These are phyloP conservation scores for Fusarium tricinctum DNA, from an alignment of 2,329 filamentous ascomycete species.

Conservation along the genomic window DNA sequence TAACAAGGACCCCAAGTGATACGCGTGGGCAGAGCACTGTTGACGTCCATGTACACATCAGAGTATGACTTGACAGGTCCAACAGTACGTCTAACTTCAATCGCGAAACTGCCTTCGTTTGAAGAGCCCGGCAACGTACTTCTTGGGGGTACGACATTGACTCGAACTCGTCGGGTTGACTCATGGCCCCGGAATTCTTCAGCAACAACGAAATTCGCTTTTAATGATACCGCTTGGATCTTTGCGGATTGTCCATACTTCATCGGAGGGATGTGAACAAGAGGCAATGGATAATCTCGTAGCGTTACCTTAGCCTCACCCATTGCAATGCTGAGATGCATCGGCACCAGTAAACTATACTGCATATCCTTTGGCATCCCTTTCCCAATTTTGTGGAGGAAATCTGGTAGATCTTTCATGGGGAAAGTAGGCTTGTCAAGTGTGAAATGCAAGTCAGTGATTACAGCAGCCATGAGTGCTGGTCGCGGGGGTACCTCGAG, in stretches of 20 bases:
- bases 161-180: constrained; percentile 82
- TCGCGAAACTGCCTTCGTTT: constrained; percentile 77
- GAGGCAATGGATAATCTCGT: constrained; percentile 92
- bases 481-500: constrained; percentile 88
- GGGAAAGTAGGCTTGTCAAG: constrained; percentile 96
- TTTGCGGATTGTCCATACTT: constrained; percentile 83
- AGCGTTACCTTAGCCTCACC: constrained; percentile 89
- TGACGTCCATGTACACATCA: constrained; percentile 91
- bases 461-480: constrained; percentile 81
- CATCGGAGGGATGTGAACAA: constrained; percentile 89
- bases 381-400: constrained; percentile 92
- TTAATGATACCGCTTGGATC: constrained; percentile 84
- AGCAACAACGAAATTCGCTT: constrained; percentile 93
- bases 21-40: constrained; percentile 89
- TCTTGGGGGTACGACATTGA: constrained; percentile 83
- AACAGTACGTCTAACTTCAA: constrained; percentile 91
- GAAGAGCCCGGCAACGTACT: constrained; percentile 68
- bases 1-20: constrained; percentile 99
- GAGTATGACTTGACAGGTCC: constrained; percentile 97
- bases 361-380: constrained; percentile 93
- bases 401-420: constrained; percentile 82
- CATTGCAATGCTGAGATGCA: constrained; percentile 91
- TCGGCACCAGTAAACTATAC: constrained; percentile 89
- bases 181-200: constrained; percentile 89
- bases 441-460: constrained; percentile 86